Evolutionary conservation across 2,329 filamentous ascomycete species (phyloP), one percentile per base, ranked within the genome.

Genomic region (Paecilomyces niveus): DNA sequence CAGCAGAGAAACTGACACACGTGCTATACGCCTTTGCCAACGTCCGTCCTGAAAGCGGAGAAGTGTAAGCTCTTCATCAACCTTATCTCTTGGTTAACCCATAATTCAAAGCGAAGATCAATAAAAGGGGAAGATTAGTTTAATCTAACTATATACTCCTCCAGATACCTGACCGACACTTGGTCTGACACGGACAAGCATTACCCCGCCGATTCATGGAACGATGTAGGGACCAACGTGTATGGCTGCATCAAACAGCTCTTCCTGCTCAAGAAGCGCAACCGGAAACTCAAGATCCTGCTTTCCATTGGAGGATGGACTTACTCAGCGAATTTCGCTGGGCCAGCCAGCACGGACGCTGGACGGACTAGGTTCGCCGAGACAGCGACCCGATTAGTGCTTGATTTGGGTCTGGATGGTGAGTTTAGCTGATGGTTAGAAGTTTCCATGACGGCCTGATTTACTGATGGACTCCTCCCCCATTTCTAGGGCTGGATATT

Each of bases 21-120:
- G 76, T 96, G 7, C 83, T 96, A 15, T 96, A 96, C 66, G 82
- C 92, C 9, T 97, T 97, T 75, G 92, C 90, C 68, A 94, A 96
- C 72, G 85, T 96, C 59, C 83, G 85, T 1, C 83, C 86, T 2
- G 89, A 92, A 3, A 85, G 82, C 49, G 92, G 92, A 56, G 89
- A 94, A 77, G 90, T 93, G 78, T 89, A 79, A 62, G 69, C 26
- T n/a, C 53, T 35, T n/a, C 35, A 22, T 11, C 26, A 59, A 29
- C 21, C 24, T 29, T 31, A 50, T 26, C 26, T n/a, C 50, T 32
- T 57, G 54, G 31, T n/a, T 39, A 22, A 24, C 8, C 56, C 8
- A n/a, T 26, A 6, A 15, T 18, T 45, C 39, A 21, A 45, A 18
- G 15, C 5, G 39, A 18, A 45, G 39, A 54, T 5, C 13, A 5